Evolutionary conservation across 2,329 filamentous ascomycete species (phyloP).

Genomic region (Penicillium paneum): DNA sequence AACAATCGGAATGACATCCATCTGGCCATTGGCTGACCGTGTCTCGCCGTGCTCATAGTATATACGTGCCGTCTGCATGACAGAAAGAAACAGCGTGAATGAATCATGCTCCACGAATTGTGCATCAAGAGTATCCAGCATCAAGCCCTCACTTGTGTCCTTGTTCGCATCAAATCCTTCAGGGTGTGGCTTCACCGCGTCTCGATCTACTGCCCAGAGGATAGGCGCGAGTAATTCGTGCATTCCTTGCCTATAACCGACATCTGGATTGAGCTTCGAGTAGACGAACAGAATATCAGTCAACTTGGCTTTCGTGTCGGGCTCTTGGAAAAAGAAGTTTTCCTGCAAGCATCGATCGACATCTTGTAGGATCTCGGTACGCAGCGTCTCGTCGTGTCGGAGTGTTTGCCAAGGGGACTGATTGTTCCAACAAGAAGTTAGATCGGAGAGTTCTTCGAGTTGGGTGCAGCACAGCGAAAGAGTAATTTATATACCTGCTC

Average conservation of each 20-base stretch:
- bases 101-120: conserved; percentile 84
- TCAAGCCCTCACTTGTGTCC: conserved; percentile 47
- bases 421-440: conserved; percentile 26
- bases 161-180: conserved; percentile 8
- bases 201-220: conserved; percentile 76
- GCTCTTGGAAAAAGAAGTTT: conserved; percentile 81
- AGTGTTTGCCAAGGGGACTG: conserved; percentile 91
- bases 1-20: conserved; percentile 68
- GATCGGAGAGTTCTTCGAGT: conserved; percentile 17
- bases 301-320: conserved; percentile 73
- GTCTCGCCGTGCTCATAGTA: conserved; percentile 74
- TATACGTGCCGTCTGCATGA: conserved; percentile 82
- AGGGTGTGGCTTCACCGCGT: conserved; percentile 62
- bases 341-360: conserved; percentile 88
- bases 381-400: conserved; percentile 75
- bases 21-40: conserved; percentile 42
- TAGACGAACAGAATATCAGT: conserved; percentile 90
- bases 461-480: not conserved
- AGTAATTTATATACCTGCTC: conserved; percentile 51
- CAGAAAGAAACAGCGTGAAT: conserved; percentile 75
- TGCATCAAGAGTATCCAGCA: conserved; percentile 67
- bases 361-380: conserved; percentile 89
- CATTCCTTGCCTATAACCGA: conserved; percentile 97
- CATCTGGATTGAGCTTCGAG: conserved; percentile 82
- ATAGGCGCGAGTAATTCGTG: conserved; percentile 92